Evolutionary conservation across 352 stramenopile genomes (phyloP).

Genomic region (Porosira glacialis): DNA sequence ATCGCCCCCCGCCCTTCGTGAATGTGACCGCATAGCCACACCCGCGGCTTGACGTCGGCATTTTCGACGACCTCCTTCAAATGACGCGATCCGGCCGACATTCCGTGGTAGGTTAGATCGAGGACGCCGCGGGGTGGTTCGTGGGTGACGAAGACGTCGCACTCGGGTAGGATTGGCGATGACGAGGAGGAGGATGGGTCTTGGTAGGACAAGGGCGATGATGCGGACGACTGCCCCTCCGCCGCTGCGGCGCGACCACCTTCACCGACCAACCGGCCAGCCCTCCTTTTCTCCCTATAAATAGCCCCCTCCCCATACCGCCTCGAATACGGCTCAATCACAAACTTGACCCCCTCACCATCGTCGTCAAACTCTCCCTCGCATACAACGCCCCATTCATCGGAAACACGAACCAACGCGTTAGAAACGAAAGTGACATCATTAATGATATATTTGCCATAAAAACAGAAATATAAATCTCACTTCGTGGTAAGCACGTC

Average conservation of each 20-base stretch:
- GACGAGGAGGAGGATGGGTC: conserved; percentile 5
- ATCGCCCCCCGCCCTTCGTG: conserved; percentile 61
- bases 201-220: neutral
- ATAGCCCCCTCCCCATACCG: conserved; percentile 11
- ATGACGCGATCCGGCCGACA: conserved; percentile 48
- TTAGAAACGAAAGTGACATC: conserved; percentile 18
- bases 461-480: too few species aligned
- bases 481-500: too few species aligned
- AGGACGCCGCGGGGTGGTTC: conserved; percentile 59
- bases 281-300: neutral
- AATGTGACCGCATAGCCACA: conserved; percentile 77
- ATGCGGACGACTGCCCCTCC: too few species aligned
- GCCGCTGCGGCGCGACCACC: too few species aligned
- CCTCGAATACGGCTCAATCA: conserved; percentile 49
- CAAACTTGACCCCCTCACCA: conserved; percentile 44
- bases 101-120: conserved; percentile 56
- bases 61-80: conserved; percentile 47
- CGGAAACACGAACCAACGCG: conserved; percentile 41
- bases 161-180: conserved; percentile 33
- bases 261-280: too few species aligned
- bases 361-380: conserved; percentile 36
- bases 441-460: too few species aligned
- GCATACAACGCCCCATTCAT: conserved; percentile 61
- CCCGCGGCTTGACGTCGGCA: conserved; percentile 30
- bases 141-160: conserved; percentile 66